phyloP scores from a whole-genome alignment of 306 rosid species.

The Gastrolobium bilobum region DNA sequence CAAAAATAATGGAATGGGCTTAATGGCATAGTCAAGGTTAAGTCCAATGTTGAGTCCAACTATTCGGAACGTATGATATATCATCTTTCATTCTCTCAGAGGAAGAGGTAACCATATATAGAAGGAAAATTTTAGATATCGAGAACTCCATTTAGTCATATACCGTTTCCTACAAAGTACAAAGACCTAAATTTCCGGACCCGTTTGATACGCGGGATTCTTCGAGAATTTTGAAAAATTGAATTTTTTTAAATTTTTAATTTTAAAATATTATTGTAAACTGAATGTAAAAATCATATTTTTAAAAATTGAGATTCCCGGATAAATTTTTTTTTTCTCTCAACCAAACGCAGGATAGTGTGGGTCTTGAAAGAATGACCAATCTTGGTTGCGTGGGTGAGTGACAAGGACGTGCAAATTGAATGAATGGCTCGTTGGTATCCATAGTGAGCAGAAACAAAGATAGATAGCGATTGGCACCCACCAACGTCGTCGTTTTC shows the following conservation, averaged over 20 bases:
- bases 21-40: no score
- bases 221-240: no score
- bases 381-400: background rate
- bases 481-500: conserved; percentile 17
- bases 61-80: no score
- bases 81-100: background rate
- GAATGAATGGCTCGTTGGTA: conserved; percentile 25
- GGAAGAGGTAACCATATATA: background rate
- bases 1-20: no score
- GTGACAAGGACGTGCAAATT: conserved; percentile 16
- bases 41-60: no score
- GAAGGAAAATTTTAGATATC: conserved; percentile 11
- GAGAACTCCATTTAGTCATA: background rate
- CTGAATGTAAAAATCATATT: no score
- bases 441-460: conserved; percentile 33
- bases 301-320: no score
- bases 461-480: conserved; percentile 39
- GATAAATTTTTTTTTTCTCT: no score
- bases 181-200: conserved; percentile 19
- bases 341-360: background rate
- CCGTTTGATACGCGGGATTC: no score
- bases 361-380: conserved; percentile 8
- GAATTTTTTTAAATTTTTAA: no score
- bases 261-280: no score
- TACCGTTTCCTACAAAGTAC: conserved; percentile 19